A percentile compares a stretch with the other conserved stretches of the same genome.
phyloP scores from a whole-genome alignment of 2,329 filamentous ascomycete species.

The Xenosphaeropsis pyriputrescens region DNA sequence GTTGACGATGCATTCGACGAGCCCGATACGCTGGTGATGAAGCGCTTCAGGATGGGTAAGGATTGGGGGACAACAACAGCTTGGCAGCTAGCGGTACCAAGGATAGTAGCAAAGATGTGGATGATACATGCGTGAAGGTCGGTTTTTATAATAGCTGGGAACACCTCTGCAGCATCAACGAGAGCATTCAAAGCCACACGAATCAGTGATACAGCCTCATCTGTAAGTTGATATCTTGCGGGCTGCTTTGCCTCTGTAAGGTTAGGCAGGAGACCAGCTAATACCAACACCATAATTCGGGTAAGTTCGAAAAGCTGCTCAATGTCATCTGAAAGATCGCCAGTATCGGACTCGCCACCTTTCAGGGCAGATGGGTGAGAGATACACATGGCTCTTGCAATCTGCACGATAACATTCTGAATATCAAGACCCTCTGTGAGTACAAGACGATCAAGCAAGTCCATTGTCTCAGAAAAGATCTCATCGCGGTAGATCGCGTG shows the following conservation, averaged over 20 bases:
- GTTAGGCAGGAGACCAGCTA: constrained; percentile 78
- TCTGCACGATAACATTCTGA: constrained; percentile 85
- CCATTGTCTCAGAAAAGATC: constrained; percentile 94
- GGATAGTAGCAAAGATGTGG: constrained; percentile 88
- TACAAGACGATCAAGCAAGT: constrained; percentile 81
- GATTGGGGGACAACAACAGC: constrained; percentile 78
- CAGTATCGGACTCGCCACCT: constrained; percentile 49
- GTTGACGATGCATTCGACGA: constrained; percentile 24
- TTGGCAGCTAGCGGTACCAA: constrained; percentile 79
- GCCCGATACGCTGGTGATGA: constrained; percentile 60
- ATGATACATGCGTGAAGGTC: constrained; percentile 94
- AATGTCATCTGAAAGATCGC: constrained; percentile 86
- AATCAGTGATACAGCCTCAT: constrained; percentile 73
- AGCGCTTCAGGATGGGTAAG: constrained; percentile 81
- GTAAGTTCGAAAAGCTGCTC: constrained; percentile 96
- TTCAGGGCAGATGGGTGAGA: constrained; percentile 79
- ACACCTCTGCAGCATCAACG: constrained; percentile 88
- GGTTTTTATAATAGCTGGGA: constrained; percentile 90
- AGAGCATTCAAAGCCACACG: constrained; percentile 71
- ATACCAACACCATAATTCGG: constrained; percentile 84
- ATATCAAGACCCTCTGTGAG: constrained; percentile 82
- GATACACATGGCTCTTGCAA: constrained; percentile 78
- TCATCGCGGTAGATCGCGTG: constrained; percentile 94
- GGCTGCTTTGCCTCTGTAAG: constrained; percentile 47
- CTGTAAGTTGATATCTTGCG: constrained; percentile 63